phyloP scores from a whole-genome alignment of 345 rosid genomes.

The Pistacia vera region DNA sequence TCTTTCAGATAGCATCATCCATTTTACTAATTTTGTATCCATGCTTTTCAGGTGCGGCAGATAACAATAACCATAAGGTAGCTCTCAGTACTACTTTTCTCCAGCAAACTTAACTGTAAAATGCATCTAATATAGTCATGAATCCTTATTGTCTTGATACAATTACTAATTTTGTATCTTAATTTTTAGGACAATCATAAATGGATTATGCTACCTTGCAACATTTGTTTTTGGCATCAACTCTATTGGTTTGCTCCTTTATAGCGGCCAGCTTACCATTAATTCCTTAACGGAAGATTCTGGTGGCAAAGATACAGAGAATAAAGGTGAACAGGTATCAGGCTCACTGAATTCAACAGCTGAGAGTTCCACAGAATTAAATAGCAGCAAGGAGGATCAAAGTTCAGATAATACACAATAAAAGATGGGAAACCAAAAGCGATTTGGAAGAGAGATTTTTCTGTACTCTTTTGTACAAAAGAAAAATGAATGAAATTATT shows the following conservation, averaged over 20 bases:
- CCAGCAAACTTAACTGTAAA: constrained; percentile 1
- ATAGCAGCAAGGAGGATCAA: constrained; percentile 44
- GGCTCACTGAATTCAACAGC: constrained; percentile 29
- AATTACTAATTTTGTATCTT: background rate
- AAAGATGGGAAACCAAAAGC: constrained; percentile 16
- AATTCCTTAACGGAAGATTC: constrained; percentile 52
- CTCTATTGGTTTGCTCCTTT: constrained; percentile 74
- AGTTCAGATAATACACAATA: constrained; percentile 43
- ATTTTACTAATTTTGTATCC: constrained; percentile 20
- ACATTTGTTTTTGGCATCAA: constrained; percentile 92
- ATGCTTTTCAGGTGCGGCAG: constrained; percentile 73
- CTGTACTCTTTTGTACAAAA: constrained; percentile 20
- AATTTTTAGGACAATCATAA: constrained; percentile 72
- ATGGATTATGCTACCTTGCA: constrained; percentile 91
- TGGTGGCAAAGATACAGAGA: constrained; percentile 28
- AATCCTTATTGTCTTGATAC: constrained; percentile 6
- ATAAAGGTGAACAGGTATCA: constrained; percentile 22
- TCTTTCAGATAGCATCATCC: background rate
- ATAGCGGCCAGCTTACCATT: constrained; percentile 71
- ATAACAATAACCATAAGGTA: constrained; percentile 88
- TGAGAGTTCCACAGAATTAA: constrained; percentile 36
- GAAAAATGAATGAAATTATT: background rate
- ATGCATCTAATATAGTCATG: constrained; percentile 14
- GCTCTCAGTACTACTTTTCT: background rate
- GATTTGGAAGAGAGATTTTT: constrained; percentile 11